Evolutionary conservation across 768 basidiomycete genomes (phyloP), one percentile per base, ranked within the genome.

Genomic region (Mycena rebaudengoi): DNA sequence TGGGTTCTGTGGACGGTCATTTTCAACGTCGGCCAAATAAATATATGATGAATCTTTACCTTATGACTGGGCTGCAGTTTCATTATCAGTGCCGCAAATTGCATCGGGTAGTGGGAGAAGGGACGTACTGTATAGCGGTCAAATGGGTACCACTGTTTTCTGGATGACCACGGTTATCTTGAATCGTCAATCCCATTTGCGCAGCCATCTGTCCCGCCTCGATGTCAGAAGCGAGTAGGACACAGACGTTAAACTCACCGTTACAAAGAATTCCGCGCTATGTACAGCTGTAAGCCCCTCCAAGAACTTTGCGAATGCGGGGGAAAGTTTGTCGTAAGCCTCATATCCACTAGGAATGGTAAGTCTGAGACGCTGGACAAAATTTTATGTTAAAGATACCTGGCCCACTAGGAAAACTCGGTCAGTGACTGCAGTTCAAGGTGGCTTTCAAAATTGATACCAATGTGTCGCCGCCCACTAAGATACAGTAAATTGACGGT

Each of bases 271-370:
- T 45, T 78, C 71, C 25, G 78, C 86, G 43, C 77, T 73, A 69
- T 90, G 88, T 1, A 82, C 71, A 0, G 88, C 88, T 1, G 83
- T 86, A 16, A 90, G 75, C 5, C 84, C 84, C 69, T 88, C 86
- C 45, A 90, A 75, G 71, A 87, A 87, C 32, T 76, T 78, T 37
- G 80, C 74, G 60, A 79, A 81, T 7, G 81, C 76, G 5, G 86
- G 86, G 0, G 87, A 88, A 20, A 91, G 80, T 16, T 84, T 77
- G 71, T 88, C 86, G 74, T 89, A 91, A 4, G 86, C 88, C 68
- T 86, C 86, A 65, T 88, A 89, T 1, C 79, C 85, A 61, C 82
- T 82, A 50, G n/a, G 40, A 32, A n/a, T 33, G n/a, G 2, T n/a
- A 50, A 21, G 20, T 25, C 26, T n/a, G n/a, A n/a, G n/a, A n/a